Evolutionary conservation across 2,329 filamentous ascomycete species (phyloP).

Genomic region (Fusarium domesticum): DNA sequence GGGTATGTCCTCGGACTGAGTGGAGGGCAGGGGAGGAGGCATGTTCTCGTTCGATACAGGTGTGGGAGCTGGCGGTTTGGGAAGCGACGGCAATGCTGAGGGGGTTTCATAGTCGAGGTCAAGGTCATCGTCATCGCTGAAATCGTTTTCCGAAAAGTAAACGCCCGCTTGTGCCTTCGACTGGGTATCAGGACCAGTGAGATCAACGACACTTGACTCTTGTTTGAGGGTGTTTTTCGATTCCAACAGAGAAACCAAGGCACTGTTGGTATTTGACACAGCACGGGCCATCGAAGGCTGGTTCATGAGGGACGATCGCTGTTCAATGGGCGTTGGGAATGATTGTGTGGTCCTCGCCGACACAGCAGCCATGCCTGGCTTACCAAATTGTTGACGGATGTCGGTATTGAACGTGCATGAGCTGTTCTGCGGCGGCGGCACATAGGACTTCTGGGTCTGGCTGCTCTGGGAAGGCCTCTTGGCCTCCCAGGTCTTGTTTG

Average conservation of each 20-base stretch:
- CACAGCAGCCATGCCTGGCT: constrained; percentile 38
- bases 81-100: constrained; percentile 43
- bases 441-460: constrained; percentile 49
- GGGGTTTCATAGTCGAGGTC: constrained; percentile 67
- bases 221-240: constrained; percentile 47
- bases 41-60: constrained; percentile 25
- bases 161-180: constrained; percentile 39
- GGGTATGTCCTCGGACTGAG: constrained; percentile 44
- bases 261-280: constrained; percentile 9
- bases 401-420: constrained; percentile 44
- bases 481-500: constrained; percentile 39
- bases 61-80: constrained; percentile 20
- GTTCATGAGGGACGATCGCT: constrained; percentile 35
- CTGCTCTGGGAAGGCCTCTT: constrained; percentile 34
- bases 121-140: constrained; percentile 78
- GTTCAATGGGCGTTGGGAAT: constrained; percentile 27
- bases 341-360: constrained; percentile 39
- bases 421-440: constrained; percentile 58
- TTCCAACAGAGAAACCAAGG: constrained; percentile 43
- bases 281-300: constrained; percentile 17
- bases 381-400: constrained; percentile 52
- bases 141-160: constrained; percentile 75
- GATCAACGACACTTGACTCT: constrained; percentile 33
- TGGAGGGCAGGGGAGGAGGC: constrained; percentile 29
- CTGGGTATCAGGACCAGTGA: constrained; percentile 31